Evolutionary conservation across 345 rosid genomes (phyloP).

Genomic region (Moringa oleifera): DNA sequence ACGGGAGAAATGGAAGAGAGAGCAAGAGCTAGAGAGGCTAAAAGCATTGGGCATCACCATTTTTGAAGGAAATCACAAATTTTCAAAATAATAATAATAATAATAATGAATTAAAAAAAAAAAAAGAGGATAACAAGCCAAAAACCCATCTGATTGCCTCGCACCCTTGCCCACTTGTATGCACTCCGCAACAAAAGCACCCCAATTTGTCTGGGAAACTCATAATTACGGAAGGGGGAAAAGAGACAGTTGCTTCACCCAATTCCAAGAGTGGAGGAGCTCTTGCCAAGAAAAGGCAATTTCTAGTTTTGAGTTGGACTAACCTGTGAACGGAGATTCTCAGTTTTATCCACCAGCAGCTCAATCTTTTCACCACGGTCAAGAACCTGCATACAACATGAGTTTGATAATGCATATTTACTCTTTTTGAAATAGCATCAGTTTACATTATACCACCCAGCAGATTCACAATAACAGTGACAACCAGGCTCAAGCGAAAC

Average conservation of each 20-base stretch:
- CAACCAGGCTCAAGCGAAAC: background rate
- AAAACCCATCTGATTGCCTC: background rate
- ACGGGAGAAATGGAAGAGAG: background rate
- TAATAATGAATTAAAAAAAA: too few relatives aligned
- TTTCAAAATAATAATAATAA: too few relatives aligned
- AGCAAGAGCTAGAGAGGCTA: background rate
- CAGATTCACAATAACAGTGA: constrained; percentile 3
- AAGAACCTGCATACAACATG: constrained; percentile 54
- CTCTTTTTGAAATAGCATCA: background rate
- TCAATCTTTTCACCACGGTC: constrained; percentile 99
- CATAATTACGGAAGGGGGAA: background rate
- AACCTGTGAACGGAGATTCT: constrained; percentile 96
- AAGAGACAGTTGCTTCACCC: background rate
- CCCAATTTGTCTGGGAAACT: background rate
- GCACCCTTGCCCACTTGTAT: background rate
- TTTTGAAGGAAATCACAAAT: too few relatives aligned
- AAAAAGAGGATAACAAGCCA: background rate
- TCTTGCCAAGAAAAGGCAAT: background rate
- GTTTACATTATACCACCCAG: constrained; percentile 1
- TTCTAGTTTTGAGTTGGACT: constrained; percentile 9
- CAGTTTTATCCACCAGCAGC: constrained; percentile 96
- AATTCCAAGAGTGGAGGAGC: background rate
- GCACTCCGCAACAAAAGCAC: background rate
- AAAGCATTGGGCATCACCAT: too few relatives aligned
- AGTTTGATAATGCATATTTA: background rate